Percentiles rank a stretch among this genome's conserved stretches.
phyloP scores from a whole-genome alignment of 768 basidiomycete genomes.

The Saitozyma sp. region DNA sequence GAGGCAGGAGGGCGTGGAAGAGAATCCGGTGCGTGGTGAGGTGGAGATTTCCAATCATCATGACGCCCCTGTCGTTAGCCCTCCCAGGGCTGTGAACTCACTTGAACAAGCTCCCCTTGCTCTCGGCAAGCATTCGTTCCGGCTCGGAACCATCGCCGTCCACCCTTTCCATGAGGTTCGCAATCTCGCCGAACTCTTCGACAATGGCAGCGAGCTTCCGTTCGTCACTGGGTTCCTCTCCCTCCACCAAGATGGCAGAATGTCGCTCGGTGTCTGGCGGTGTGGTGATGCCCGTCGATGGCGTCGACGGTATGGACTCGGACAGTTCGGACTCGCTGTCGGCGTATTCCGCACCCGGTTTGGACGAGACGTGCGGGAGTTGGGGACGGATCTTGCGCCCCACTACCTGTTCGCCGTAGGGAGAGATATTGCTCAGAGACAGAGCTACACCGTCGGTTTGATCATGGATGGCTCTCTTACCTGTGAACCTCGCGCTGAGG shows the following conservation, averaged over 20 bases:
- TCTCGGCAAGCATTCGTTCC: constrained; percentile 59
- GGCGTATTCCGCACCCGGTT: too few relatives aligned
- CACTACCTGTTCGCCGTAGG: not conserved
- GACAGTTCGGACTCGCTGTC: too few relatives aligned
- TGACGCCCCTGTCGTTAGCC: constrained; percentile 22
- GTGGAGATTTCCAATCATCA: constrained; percentile 60
- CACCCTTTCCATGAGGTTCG: constrained; percentile 23
- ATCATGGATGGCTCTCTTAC: constrained; percentile 15
- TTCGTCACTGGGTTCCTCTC: constrained; percentile 47
- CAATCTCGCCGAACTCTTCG: constrained; percentile 63
- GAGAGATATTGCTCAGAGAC: constrained; percentile 20
- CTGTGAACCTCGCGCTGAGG: constrained; percentile 26
- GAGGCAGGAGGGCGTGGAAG: constrained; percentile 66
- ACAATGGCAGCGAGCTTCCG: constrained; percentile 60
- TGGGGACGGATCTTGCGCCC: too few relatives aligned
- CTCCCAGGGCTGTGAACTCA: constrained; percentile 11
- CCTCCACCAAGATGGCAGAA: too few relatives aligned
- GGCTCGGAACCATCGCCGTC: constrained; percentile 48
- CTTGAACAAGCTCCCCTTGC: constrained; percentile 57
- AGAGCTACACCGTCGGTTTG: constrained; percentile 10
- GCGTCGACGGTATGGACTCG: too few relatives aligned
- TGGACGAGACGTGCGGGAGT: too few relatives aligned
- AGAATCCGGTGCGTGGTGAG: constrained; percentile 66
- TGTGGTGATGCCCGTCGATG: too few relatives aligned
- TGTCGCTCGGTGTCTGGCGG: too few relatives aligned